phyloP scores from a whole-genome alignment of 208 protist species.

The Leishmania martiniquensis region DNA sequence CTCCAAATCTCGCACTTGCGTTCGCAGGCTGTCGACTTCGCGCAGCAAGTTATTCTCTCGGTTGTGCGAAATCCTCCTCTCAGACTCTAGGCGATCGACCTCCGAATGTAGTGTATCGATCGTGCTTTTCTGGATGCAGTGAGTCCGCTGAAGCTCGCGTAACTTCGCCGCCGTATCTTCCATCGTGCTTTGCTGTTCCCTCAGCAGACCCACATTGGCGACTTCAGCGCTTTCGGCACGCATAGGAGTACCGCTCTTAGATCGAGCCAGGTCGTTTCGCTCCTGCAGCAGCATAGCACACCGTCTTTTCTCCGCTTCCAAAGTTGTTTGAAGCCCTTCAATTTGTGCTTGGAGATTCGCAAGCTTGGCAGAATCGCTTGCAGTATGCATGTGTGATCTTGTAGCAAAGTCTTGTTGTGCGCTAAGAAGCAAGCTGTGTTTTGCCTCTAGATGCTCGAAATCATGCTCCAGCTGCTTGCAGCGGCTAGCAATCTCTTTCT shows the following conservation, averaged over 20 bases:
- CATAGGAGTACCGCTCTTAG: neutral
- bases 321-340: conserved; percentile 25
- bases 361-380: conserved; percentile 45
- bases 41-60: conserved; percentile 1
- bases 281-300: conserved; percentile 1
- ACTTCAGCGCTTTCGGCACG: neutral
- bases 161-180: conserved; percentile 7
- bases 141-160: conserved; percentile 21
- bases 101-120: conserved; percentile 26
- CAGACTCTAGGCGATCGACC: conserved; percentile 19
- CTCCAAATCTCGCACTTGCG: conserved; percentile 27
- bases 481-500: conserved; percentile 38
- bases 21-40: conserved; percentile 22
- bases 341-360: conserved; percentile 52
- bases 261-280: neutral
- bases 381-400: conserved; percentile 31
- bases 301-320: conserved; percentile 24
- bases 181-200: neutral
- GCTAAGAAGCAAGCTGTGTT: conserved; percentile 66
- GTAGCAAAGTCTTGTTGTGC: conserved; percentile 31
- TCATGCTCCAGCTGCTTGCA: conserved; percentile 51
- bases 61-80: conserved; percentile 1
- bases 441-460: conserved; percentile 66
- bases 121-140: conserved; percentile 20
- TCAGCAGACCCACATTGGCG: neutral